These are phyloP conservation scores for Mortierella antarctica DNA, from an alignment of 192 early-diverging fungal species.

Conservation along the genomic window DNA sequence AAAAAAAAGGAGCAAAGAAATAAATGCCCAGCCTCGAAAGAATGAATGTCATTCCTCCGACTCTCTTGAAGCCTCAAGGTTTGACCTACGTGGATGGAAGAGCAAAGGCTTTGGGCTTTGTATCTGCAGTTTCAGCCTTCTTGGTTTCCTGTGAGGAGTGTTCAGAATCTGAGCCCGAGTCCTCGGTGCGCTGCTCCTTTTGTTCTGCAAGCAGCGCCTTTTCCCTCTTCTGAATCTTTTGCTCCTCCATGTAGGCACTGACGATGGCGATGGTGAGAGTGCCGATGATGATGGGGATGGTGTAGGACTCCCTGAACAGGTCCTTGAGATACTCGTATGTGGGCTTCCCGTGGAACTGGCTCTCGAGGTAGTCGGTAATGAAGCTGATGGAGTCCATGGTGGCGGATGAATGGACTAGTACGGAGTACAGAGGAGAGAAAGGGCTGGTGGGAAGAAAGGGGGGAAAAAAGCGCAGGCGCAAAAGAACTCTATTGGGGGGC, in stretches of 20 bases:
- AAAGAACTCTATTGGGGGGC: no score
- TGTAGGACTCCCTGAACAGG: conserved; percentile 30
- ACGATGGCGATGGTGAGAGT: conserved; percentile 23
- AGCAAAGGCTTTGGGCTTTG: conserved; percentile 51
- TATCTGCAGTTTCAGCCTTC: conserved; percentile 7
- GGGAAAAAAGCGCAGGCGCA: no score
- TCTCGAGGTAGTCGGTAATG: no score
- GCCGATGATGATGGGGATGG: conserved; percentile 21
- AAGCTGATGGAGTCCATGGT: not conserved
- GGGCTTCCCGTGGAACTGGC: not conserved
- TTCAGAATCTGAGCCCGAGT: not conserved
- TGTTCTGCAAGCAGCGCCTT: not conserved
- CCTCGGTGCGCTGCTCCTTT: not conserved
- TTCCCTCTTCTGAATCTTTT: conserved; percentile 1
- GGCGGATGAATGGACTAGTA: not conserved
- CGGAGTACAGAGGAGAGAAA: not conserved
- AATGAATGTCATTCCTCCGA: not conserved
- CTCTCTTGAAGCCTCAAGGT: not conserved
- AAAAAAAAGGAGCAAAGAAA: conserved; percentile 7
- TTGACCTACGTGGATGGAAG: conserved; percentile 36
- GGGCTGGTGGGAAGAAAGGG: not conserved
- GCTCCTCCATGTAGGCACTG: conserved; percentile 25
- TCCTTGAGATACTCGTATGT: conserved; percentile 22
- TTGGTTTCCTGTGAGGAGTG: not conserved
- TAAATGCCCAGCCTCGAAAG: not conserved